A percentile compares a stretch with the other conserved stretches of the same genome.
phyloP scores from a whole-genome alignment of 2,329 filamentous ascomycete genomes.

The Exophiala aquamarina region DNA sequence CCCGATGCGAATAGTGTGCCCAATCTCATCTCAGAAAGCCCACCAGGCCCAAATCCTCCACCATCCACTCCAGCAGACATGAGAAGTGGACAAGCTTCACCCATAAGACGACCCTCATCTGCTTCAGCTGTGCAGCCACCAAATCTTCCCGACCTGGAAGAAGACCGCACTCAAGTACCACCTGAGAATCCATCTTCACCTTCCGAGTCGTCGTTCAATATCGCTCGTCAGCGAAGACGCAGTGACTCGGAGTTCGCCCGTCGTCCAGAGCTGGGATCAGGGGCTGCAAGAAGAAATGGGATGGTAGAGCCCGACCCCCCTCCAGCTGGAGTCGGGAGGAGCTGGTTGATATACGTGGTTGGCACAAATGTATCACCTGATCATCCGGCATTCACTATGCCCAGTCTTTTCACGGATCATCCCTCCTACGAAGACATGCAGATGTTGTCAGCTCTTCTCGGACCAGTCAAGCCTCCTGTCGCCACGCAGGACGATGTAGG shows the following conservation, averaged over 20 bases:
- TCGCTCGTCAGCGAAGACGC: constrained; percentile 53
- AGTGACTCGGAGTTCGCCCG: constrained; percentile 60
- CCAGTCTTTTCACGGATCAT: constrained; percentile 67
- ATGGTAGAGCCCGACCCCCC: constrained; percentile 61
- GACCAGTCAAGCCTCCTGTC: constrained; percentile 68
- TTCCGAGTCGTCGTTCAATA: constrained; percentile 43
- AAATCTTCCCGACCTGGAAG: constrained; percentile 39
- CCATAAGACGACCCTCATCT: constrained; percentile 47
- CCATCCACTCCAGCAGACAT: constrained; percentile 64
- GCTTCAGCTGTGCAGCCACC: constrained; percentile 44
- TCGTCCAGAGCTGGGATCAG: constrained; percentile 59
- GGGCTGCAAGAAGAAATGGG: constrained; percentile 62
- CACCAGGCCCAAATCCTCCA: constrained; percentile 59
- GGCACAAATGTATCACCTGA: constrained; percentile 69
- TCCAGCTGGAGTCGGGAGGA: constrained; percentile 54
- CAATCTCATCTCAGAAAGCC: constrained; percentile 53
- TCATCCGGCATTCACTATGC: constrained; percentile 68
- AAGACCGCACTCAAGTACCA: constrained; percentile 36
- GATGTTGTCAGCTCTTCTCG: constrained; percentile 64
- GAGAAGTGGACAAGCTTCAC: constrained; percentile 54
- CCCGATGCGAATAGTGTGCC: constrained; percentile 11
- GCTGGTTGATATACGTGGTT: constrained; percentile 72
- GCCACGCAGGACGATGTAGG: constrained; percentile 65
- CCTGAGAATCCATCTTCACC: constrained; percentile 25
- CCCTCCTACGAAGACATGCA: constrained; percentile 74